A percentile compares a stretch with the other conserved stretches of the same genome.
phyloP scores from a whole-genome alignment of 495 filamentous ascomycete genomes.

The Penicillium bialowiezense region DNA sequence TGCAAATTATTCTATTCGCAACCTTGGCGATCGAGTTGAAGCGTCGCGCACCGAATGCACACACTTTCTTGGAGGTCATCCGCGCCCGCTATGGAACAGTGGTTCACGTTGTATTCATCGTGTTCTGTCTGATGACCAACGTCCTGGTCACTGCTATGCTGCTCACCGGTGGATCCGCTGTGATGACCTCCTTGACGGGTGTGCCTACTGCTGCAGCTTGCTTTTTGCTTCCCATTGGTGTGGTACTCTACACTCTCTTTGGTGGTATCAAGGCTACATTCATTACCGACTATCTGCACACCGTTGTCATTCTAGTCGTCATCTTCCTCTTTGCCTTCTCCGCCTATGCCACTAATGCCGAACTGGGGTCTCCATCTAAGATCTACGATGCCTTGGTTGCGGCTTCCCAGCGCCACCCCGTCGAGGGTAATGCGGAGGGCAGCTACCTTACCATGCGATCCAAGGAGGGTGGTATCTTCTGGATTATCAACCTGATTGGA shows the following conservation, averaged over 20 bases:
- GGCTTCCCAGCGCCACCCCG: conserved; percentile 69
- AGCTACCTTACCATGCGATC: conserved; percentile 90
- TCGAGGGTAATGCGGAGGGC: conserved; percentile 80
- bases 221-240: conserved; percentile 84
- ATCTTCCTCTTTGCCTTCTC: conserved; percentile 90
- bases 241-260: conserved; percentile 76
- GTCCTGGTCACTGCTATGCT: conserved; percentile 89
- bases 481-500: conserved; percentile 90
- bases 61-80: conserved; percentile 82
- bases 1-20: conserved; percentile 80
- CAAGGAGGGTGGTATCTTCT: conserved; percentile 87
- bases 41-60: conserved; percentile 78
- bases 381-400: conserved; percentile 78
- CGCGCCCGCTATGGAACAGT: conserved; percentile 57
- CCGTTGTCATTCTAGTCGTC: conserved; percentile 81
- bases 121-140: conserved; percentile 82
- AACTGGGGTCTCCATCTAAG: conserved; percentile 74
- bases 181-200: conserved; percentile 79
- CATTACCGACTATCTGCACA: conserved; percentile 81
- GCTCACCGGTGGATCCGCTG: conserved; percentile 85
- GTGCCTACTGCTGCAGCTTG: conserved; percentile 86
- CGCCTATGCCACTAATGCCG: conserved; percentile 71
- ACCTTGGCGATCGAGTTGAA: conserved; percentile 93
- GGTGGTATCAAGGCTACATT: conserved; percentile 78
- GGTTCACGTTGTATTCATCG: conserved; percentile 72